Conservation (phyloP, 805 yeast species). For the Metschnikowia arizonensis region DNA sequence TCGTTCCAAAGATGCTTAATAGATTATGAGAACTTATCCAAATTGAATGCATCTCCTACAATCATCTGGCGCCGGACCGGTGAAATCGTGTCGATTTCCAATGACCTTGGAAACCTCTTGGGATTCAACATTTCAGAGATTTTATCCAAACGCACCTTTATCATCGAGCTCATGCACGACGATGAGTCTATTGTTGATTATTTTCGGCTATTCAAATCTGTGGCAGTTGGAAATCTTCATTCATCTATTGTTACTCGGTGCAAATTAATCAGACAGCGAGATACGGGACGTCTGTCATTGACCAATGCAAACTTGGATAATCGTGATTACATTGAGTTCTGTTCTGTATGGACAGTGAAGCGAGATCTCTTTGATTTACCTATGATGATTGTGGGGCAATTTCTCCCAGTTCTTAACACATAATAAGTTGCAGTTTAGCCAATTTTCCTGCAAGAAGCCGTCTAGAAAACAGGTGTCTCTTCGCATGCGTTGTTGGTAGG, state of each 20-base stretch:
- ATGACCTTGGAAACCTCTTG: constrained; percentile 66
- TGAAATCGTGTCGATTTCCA: constrained; percentile 74
- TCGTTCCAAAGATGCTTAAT: constrained; percentile 41
- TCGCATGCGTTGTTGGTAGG: not conserved
- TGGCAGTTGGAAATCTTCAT: constrained; percentile 66
- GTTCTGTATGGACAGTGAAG: constrained; percentile 82
- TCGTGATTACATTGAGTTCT: constrained; percentile 49
- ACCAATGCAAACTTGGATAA: constrained; percentile 17
- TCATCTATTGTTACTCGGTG: constrained; percentile 51
- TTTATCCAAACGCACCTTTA: constrained; percentile 56
- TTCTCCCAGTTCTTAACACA: constrained; percentile 55
- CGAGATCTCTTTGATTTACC: constrained; percentile 82
- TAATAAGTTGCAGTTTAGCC: not conserved
- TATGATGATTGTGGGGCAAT: constrained; percentile 78
- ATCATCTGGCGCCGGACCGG: constrained; percentile 86
- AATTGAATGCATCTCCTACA: constrained; percentile 68
- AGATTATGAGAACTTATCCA: constrained; percentile 42
- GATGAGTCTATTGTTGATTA: constrained; percentile 70
- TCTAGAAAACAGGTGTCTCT: no score
- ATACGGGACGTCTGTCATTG: constrained; percentile 11
- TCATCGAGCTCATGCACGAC: constrained; percentile 74
- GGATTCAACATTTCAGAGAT: constrained; percentile 59
- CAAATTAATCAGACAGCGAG: constrained; percentile 37
- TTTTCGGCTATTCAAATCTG: constrained; percentile 63
- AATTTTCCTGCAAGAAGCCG: no score